These are phyloP conservation scores for Fusarium annulatum DNA, from an alignment of 2,329 filamentous ascomycete species.

Conservation along the genomic window DNA sequence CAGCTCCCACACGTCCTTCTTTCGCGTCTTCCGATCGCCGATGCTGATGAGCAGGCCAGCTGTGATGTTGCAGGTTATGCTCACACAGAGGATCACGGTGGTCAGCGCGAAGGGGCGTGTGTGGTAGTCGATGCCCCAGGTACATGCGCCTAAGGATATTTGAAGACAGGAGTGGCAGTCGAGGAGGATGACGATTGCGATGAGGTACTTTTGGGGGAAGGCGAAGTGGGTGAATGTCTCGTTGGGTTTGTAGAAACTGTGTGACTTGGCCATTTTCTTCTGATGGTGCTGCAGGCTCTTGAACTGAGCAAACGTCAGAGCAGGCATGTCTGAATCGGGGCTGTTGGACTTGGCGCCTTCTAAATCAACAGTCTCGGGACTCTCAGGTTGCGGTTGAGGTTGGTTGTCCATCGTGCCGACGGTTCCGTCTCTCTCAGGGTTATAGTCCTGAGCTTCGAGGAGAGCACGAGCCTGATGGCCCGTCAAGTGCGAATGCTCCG, in stretches of 20 bases:
- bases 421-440: constrained; percentile 17
- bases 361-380: constrained; percentile 49
- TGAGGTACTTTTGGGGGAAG: constrained; percentile 78
- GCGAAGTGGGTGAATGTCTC: constrained; percentile 85
- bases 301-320: constrained; percentile 75
- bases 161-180: constrained; percentile 85
- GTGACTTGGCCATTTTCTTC: constrained; percentile 81
- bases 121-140: constrained; percentile 81
- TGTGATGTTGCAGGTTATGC: constrained; percentile 80
- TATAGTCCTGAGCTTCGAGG: constrained; percentile 25
- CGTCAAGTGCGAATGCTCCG: constrained; percentile 25
- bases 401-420: constrained; percentile 22
- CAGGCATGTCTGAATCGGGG: constrained; percentile 64
- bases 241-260: constrained; percentile 90
- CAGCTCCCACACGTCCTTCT: constrained; percentile 85
- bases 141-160: constrained; percentile 80
- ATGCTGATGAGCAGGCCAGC: constrained; percentile 81
- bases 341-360: constrained; percentile 53
- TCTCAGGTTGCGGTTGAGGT: constrained; percentile 57
- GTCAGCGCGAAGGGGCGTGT: constrained; percentile 77
- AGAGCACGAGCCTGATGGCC: constrained; percentile 38
- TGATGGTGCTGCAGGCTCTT: constrained; percentile 79
- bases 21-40: constrained; percentile 80
- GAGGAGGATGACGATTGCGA: constrained; percentile 81
- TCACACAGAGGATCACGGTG: constrained; percentile 82